These are phyloP conservation scores for Monilinia polystroma DNA, from an alignment of 2,329 filamentous ascomycete species.

Conservation along the genomic window DNA sequence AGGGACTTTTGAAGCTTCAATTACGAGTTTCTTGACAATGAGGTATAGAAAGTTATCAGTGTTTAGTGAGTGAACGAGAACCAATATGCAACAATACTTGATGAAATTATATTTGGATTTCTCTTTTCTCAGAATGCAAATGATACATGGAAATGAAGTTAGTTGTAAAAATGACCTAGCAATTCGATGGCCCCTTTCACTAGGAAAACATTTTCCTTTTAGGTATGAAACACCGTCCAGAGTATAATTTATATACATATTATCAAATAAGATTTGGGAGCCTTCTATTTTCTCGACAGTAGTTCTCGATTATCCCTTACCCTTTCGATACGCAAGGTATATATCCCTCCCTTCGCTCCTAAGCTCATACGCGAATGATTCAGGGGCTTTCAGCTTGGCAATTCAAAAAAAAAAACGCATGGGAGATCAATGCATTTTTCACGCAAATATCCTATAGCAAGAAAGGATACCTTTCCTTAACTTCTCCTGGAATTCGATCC, in stretches of 20 bases:
- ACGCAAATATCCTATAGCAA: neutral
- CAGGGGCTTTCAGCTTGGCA: neutral
- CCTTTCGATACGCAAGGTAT: slow-evolving; percentile 1
- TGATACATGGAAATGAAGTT: neutral
- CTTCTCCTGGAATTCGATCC: neutral
- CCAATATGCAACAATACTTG: no score
- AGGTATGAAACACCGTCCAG: no score
- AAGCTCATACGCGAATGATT: slow-evolving; percentile 1
- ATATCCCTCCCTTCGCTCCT: neutral
- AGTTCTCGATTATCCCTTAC: neutral
- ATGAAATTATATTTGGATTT: neutral
- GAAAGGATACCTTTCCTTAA: neutral
- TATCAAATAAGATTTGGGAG: neutral
- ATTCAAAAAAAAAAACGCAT: neutral
- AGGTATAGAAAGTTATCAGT: neutral
- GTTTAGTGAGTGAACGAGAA: no score
- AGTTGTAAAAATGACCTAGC: no score
- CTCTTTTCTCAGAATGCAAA: neutral
- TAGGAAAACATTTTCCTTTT: no score
- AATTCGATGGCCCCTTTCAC: no score
- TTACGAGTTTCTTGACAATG: neutral
- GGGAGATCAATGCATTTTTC: neutral
- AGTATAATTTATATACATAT: neutral
- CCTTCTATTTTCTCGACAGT: neutral
- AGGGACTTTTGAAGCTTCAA: neutral